Base-by-base conservation (phyloP, 352 stramenopile species). In the Globisporangium iwayamae region DNA sequence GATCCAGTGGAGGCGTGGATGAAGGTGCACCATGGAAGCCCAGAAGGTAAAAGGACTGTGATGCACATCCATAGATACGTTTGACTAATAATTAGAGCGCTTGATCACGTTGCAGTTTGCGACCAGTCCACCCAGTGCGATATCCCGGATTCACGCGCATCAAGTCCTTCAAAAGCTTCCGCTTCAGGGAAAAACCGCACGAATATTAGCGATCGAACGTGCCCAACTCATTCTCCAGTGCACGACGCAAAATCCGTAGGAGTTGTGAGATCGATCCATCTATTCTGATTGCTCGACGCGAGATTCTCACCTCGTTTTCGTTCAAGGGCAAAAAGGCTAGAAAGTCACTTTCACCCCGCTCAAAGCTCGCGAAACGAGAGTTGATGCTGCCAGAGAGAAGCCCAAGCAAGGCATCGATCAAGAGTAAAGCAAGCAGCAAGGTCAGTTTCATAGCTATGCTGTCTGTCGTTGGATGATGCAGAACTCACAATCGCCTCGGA, bases 41-140 rank as follows among this genome's bases (percentile, higher is more conserved):
- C 43, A 41, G 18, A 64, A 60, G 46, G 63, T 66, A 47, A 47
- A 50, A 43, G 34, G 22, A 7, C 41, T n/a, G 18, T 6, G 20
- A 36, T 55, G 51, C 18, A 60, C 14, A 13, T 6, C 18, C 7
- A 10, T 22, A 30, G 30, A 2, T 30, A 16, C 0, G 32, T 25
- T 32, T 13, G 32, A 45, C 10, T 10, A 22, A 5, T 57, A n/a
- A 9, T 25, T 28, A 6, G 4, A 4, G 43, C n/a, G 5, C 18
- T 38, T 45, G 28, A 38, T 47, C 28, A 5, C 43, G 9, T 57
- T 48, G 38, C 41, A 65, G 65, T 71, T 46, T 48, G 46, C n/a
- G 39, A 71, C 34, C 61, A 56, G 22, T 69, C 53, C 11, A 30
- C 34, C 20, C 63, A 66, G 36, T 71, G 61, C 53, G n/a, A 66